Conservation (phyloP, 139 green algal genomes). For the Haematococcus lacustris region DNA sequence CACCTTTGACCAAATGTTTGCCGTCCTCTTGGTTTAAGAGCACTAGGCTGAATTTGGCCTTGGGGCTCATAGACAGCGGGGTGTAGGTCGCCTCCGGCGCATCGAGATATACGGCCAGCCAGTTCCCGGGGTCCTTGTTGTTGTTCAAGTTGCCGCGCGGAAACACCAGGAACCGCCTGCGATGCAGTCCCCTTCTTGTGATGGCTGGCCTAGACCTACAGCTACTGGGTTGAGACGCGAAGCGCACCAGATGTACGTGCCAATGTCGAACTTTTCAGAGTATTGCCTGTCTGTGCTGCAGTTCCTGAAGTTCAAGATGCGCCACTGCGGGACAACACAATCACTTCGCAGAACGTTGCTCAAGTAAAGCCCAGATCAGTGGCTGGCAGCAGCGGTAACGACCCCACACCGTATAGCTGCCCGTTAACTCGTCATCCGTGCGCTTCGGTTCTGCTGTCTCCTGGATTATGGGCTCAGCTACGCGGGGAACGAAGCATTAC, state of each 20-base stretch:
- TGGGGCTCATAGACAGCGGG: slow-evolving; percentile 47
- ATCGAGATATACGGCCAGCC: slow-evolving; percentile 75
- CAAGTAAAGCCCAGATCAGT: too few species aligned
- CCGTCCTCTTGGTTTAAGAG: slow-evolving; percentile 65
- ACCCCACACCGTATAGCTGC: too few species aligned
- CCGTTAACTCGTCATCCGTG: too few species aligned
- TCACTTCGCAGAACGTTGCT: too few species aligned
- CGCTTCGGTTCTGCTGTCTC: too few species aligned
- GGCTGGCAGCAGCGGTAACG: too few species aligned
- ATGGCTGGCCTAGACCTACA: background rate
- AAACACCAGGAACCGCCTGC: slow-evolving; percentile 75
- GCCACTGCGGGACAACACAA: slow-evolving; percentile 46
- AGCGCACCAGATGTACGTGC: slow-evolving; percentile 68
- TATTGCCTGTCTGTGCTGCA: slow-evolving; percentile 36
- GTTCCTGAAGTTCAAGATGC: slow-evolving; percentile 30
- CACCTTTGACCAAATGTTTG: slow-evolving; percentile 47
- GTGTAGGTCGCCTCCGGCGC: slow-evolving; percentile 51
- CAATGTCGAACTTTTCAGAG: slow-evolving; percentile 67
- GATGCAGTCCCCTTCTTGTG: background rate
- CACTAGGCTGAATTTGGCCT: slow-evolving; percentile 70
- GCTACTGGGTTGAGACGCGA: background rate
- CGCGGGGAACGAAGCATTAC: too few species aligned
- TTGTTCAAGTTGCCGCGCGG: slow-evolving; percentile 45
- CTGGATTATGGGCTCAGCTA: too few species aligned
- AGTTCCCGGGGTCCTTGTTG: background rate